Evolutionary conservation across 2,329 filamentous ascomycete species (phyloP).

Genomic region (Fusarium clavum): DNA sequence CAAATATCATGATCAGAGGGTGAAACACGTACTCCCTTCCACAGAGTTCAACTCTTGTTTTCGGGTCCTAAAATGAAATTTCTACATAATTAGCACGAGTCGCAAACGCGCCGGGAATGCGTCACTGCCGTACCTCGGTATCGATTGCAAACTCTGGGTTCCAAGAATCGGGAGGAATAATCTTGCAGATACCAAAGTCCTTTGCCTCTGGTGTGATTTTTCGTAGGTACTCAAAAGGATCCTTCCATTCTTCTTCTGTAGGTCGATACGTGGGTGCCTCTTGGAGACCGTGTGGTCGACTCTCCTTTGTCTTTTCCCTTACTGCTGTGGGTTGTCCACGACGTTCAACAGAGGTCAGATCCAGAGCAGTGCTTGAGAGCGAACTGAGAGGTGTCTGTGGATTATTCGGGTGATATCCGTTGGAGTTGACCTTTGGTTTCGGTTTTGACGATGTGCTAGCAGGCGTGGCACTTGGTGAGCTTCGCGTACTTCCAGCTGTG

Average conservation of each 20-base stretch:
- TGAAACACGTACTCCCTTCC: slow-evolving; percentile 83
- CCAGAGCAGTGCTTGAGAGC: slow-evolving; percentile 73
- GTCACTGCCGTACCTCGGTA: slow-evolving; percentile 76
- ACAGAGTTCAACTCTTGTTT: slow-evolving; percentile 98
- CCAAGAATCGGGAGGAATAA: slow-evolving; percentile 94
- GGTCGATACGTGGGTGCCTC: slow-evolving; percentile 93
- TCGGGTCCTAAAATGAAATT: slow-evolving; percentile 95
- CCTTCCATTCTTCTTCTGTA: slow-evolving; percentile 92
- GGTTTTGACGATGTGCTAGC: slow-evolving; percentile 56
- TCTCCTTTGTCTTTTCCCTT: slow-evolving; percentile 81
- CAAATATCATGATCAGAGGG: background rate
- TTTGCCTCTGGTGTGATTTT: slow-evolving; percentile 89
- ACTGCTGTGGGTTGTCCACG: slow-evolving; percentile 83
- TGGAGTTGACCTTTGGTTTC: slow-evolving; percentile 66
- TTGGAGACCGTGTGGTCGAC: slow-evolving; percentile 83
- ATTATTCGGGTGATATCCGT: slow-evolving; percentile 65
- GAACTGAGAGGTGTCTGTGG: slow-evolving; percentile 65
- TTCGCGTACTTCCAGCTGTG: slow-evolving; percentile 63
- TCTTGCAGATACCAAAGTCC: slow-evolving; percentile 93
- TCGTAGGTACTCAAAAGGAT: slow-evolving; percentile 92
- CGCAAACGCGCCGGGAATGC: slow-evolving; percentile 16
- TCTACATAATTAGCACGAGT: slow-evolving; percentile 62
- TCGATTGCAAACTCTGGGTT: slow-evolving; percentile 96
- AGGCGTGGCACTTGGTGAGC: slow-evolving; percentile 60
- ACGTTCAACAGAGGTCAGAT: slow-evolving; percentile 90